These are phyloP conservation scores for Fusarium lateritium DNA, from an alignment of 2,329 filamentous ascomycete genomes.

Conservation along the genomic window DNA sequence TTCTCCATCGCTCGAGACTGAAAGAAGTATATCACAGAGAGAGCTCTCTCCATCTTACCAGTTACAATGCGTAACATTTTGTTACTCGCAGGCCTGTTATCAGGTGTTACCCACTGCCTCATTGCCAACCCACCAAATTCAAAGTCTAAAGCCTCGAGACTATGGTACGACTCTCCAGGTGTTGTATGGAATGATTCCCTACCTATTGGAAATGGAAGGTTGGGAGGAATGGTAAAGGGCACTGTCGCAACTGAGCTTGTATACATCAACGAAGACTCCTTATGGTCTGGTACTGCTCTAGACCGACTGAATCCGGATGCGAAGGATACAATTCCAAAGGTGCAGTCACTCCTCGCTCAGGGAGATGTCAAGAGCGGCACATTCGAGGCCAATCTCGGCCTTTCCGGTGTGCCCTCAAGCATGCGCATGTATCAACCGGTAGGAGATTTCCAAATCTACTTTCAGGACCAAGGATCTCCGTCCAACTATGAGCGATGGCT, in stretches of 20 bases:
- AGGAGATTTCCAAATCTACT: conserved; percentile 8
- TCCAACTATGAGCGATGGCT: conserved; percentile 7
- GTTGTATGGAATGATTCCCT: conserved; percentile 8
- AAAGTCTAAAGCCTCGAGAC: background rate
- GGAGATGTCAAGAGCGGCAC: background rate
- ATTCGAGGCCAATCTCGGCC: conserved; percentile 6
- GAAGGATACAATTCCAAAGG: background rate
- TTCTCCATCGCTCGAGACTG: too few species aligned
- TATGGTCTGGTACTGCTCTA: conserved; percentile 2
- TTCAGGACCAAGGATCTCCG: conserved; percentile 1
- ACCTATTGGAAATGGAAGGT: conserved; percentile 5
- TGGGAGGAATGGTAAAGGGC: conserved; percentile 4
- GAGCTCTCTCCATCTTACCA: too few species aligned
- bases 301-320: conserved; percentile 7
- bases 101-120: background rate
- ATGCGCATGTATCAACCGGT: conserved; percentile 11
- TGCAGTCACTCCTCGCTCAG: background rate
- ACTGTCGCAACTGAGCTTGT: background rate
- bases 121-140: background rate
- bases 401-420: background rate
- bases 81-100: background rate
- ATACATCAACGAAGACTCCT: conserved; percentile 12
- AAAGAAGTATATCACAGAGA: too few species aligned
- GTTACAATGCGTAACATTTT: background rate
- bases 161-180: conserved; percentile 5